Percentiles rank a stretch among this genome's conserved stretches.
Evolutionary conservation across 179 eudicot species (phyloP).

Genomic region (Actinidia arguta): DNA sequence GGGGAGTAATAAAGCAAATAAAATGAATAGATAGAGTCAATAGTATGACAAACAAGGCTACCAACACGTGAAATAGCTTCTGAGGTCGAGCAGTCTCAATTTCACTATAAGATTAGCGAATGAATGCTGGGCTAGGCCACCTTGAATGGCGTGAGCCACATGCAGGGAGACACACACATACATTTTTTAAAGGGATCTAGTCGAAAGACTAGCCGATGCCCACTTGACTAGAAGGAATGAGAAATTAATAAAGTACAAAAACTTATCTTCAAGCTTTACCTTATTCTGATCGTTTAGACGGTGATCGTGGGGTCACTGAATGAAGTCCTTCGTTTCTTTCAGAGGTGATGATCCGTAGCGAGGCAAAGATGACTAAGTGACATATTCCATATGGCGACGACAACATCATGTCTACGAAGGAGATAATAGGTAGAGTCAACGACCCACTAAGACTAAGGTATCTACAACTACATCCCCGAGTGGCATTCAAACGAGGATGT

Average conservation of each 20-base stretch:
- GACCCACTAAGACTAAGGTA: background rate
- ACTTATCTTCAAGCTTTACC: constrained; percentile 21
- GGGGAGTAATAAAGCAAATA: no score
- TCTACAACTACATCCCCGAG: no score
- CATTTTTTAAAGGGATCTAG: constrained; percentile 18
- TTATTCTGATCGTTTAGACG: constrained; percentile 10
- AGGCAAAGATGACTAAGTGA: background rate
- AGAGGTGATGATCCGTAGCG: background rate
- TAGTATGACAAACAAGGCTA: background rate
- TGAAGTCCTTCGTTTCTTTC: constrained; percentile 5
- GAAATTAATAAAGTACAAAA: constrained; percentile 1
- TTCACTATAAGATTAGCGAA: background rate
- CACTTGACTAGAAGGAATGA: constrained; percentile 8
- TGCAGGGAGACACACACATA: constrained; percentile 12
- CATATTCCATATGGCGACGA: background rate
- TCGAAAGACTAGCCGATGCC: background rate
- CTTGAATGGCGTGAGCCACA: no score
- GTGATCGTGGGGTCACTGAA: background rate
- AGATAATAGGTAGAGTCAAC: background rate
- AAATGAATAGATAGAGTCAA: no score
- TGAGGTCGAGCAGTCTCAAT: background rate
- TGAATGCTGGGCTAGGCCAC: background rate
- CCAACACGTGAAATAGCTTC: background rate
- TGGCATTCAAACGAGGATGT: no score
- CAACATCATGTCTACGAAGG: background rate